A percentile compares a stretch with the other conserved stretches of the same genome.
These are phyloP conservation scores for Cercospora sojina DNA, from an alignment of 2,329 filamentous ascomycete species.

Conservation along the genomic window DNA sequence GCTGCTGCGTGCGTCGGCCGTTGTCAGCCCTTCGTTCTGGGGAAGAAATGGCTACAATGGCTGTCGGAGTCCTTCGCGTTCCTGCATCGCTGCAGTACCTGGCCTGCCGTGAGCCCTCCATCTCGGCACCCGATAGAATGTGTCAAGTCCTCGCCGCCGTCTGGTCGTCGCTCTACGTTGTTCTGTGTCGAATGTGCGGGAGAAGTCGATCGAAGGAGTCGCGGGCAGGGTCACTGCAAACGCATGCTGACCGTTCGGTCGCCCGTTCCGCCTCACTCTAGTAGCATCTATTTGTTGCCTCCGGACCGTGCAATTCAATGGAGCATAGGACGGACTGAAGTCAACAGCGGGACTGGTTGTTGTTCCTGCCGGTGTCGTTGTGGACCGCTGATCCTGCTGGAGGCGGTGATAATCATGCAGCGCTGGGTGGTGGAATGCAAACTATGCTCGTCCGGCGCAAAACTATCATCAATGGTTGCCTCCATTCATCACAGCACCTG, in stretches of 20 bases:
- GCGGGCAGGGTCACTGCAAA: background rate
- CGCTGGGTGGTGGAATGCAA: background rate
- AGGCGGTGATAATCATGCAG: background rate
- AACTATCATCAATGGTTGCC: background rate
- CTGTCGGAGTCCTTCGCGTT: background rate
- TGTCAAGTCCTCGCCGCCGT: background rate
- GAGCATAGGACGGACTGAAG: background rate
- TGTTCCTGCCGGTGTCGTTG: background rate
- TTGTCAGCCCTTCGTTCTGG: background rate
- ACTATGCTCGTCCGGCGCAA: background rate
- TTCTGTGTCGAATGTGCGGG: background rate
- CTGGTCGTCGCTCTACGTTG: background rate
- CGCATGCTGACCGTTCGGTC: background rate
- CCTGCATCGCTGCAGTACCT: background rate
- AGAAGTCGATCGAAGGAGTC: background rate
- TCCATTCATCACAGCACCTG: background rate
- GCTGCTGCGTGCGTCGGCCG: background rate
- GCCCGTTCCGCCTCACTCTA: background rate
- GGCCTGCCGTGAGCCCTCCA: background rate
- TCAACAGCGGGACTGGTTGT: background rate
- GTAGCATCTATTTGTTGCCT: background rate
- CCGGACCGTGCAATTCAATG: background rate
- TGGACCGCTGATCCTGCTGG: background rate
- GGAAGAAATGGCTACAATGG: background rate
- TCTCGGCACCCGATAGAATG: background rate